Evolutionary conservation across 495 filamentous ascomycete species (phyloP), one percentile per base, ranked within the genome.

Genomic region (Daldinia concentrica): DNA sequence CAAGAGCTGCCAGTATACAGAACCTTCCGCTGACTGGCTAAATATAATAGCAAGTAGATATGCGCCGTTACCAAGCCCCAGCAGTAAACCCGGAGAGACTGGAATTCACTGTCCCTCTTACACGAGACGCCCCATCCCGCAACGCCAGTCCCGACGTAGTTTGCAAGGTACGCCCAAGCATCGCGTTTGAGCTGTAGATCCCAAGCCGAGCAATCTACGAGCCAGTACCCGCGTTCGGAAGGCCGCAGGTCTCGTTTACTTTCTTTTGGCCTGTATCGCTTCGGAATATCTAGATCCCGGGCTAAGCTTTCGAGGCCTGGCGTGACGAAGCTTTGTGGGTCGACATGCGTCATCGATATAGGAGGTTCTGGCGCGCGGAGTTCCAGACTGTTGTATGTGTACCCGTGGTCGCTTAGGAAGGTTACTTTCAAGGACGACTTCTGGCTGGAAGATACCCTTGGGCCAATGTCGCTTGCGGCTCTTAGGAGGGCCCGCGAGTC

Each of bases 181-280:
- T 85, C 79, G 6, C 62, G 65, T 30, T 81, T 81, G 5, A 82
- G 73, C 0, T 72, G 72, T 5, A 69, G 30, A 6, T 76, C 69
- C 86, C 85, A 88, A 11, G 78, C 66, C 5, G 76, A 67, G 61
- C 87, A 84, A 22, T 84, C 82, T 1, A 93, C 52, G 12, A 79
- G 74, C 92, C 92, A 94, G 76, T 91, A 86, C 17, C 92, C 92
- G 30, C 91, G 80, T 73, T 94, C 92, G 15, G 87, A 81, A 0
- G 76, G 77, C 8, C 85, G 79, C 0, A 91, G 79, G 0, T 73
- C 69, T 5, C 91, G 85, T 3, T 77, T 75, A 74, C 87, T 82
- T 0, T 66, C 63, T n/a, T 64, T 57, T 2, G 90, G 90, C n/a
- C 71, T 81, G 74, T 85, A 92, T 0, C 83, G 85, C 4, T 75